Evolutionary conservation across 257 asterid genomes (phyloP).

Genomic region (Capsicum baccatum): DNA sequence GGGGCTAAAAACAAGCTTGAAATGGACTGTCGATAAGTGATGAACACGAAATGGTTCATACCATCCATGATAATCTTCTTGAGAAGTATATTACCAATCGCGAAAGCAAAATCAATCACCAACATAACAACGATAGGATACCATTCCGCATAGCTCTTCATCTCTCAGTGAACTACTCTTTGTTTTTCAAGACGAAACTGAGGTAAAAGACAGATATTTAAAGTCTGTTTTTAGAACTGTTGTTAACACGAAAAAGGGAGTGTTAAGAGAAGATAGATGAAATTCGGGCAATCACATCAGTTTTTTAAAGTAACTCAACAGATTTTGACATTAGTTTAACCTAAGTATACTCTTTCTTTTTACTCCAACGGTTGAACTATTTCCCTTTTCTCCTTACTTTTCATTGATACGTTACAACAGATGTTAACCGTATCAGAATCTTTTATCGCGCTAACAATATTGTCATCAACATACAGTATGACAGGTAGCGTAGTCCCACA

Average conservation of each 20-base stretch:
- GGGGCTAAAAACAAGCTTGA: slow-evolving; percentile 68
- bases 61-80: slow-evolving; percentile 62
- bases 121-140: slow-evolving; percentile 59
- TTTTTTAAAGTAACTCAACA: not conserved
- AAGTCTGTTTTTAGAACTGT: slow-evolving; percentile 6
- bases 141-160: slow-evolving; percentile 56
- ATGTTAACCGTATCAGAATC: not conserved
- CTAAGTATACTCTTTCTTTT: slow-evolving; percentile 22
- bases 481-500: no score
- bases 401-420: not conserved
- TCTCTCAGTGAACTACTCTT: slow-evolving; percentile 14
- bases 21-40: slow-evolving; percentile 71
- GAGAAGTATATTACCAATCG: slow-evolving; percentile 67
- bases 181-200: not conserved
- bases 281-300: slow-evolving; percentile 9
- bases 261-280: not conserved
- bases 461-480: not conserved
- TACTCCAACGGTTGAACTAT: not conserved
- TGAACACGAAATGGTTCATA: slow-evolving; percentile 64
- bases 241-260: not conserved
- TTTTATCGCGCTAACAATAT: no score
- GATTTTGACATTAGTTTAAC: slow-evolving; percentile 21
- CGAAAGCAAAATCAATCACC: slow-evolving; percentile 59
- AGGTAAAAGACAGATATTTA: slow-evolving; percentile 11
- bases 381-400: slow-evolving; percentile 25